Percentiles rank a stretch among this genome's conserved stretches.
phyloP scores from a whole-genome alignment of 805 yeast genomes.

The Candida adriatica region DNA sequence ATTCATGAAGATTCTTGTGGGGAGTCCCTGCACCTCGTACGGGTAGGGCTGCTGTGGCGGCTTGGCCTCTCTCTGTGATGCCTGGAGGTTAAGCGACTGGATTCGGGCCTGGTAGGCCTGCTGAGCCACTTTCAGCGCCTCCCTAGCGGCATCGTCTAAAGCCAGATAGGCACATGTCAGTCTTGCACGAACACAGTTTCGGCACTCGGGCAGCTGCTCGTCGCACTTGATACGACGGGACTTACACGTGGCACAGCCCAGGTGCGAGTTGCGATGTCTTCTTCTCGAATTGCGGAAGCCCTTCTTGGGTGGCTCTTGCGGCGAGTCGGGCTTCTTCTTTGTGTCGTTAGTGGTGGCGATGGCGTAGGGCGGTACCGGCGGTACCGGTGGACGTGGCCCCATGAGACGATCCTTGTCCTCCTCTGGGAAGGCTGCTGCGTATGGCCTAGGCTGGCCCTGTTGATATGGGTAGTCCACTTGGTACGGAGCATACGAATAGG shows the following conservation, averaged over 20 bases:
- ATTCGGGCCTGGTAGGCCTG: constrained; percentile 30
- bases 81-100: constrained; percentile 24
- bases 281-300: constrained; percentile 33
- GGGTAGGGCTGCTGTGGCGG: constrained; percentile 12
- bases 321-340: constrained; percentile 4
- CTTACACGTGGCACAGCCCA: constrained; percentile 70
- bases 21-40: constrained; percentile 18
- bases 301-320: constrained; percentile 10
- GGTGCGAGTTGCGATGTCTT: constrained; percentile 60
- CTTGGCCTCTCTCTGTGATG: constrained; percentile 14
- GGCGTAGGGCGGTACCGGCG: constrained; percentile 32
- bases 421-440: background rate
- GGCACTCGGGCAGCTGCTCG: constrained; percentile 53
- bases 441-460: constrained; percentile 1
- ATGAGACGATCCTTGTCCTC: no score
- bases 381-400: no score
- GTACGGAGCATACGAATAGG: constrained; percentile 6
- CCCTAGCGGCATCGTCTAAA: constrained; percentile 41
- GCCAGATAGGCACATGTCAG: constrained; percentile 42
- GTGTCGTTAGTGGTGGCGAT: constrained; percentile 22
- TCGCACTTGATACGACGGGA: constrained; percentile 59
- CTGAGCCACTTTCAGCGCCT: constrained; percentile 44
- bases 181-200: constrained; percentile 43
- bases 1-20: constrained; percentile 17
- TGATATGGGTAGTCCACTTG: constrained; percentile 1